phyloP scores from a whole-genome alignment of 1,284 basidiomycete species.

The Irpex sp. region DNA sequence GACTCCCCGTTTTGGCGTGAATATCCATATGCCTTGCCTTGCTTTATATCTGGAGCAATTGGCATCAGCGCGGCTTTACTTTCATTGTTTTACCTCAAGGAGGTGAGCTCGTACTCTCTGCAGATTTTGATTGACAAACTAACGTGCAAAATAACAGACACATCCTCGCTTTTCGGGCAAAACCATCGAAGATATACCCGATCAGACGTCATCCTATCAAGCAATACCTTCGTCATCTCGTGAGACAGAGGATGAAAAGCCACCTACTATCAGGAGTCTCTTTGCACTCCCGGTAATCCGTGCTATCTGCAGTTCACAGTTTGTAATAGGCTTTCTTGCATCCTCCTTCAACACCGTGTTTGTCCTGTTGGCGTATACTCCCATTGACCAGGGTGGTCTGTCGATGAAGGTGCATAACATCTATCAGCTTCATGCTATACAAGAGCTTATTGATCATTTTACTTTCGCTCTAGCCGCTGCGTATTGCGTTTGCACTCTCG shows the following conservation, averaged over 20 bases:
- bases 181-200: neutral
- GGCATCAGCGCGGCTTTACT: conserved; percentile 31
- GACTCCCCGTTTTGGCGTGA: conserved; percentile 36
- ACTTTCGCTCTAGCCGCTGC: conserved; percentile 34
- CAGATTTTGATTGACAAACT: neutral
- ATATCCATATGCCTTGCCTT: conserved; percentile 59
- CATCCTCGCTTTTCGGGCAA: conserved; percentile 2
- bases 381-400: conserved; percentile 51
- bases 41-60: conserved; percentile 34
- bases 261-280: conserved; percentile 27
- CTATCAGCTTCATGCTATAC: neutral
- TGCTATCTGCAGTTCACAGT: conserved; percentile 49
- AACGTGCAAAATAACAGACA: conserved; percentile 13
- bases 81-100: conserved; percentile 33
- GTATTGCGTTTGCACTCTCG: conserved; percentile 59
- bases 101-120: conserved; percentile 32
- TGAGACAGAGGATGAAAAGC: conserved; percentile 13
- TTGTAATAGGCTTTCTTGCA: conserved; percentile 47
- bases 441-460: too few relatives aligned
- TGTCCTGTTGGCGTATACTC: conserved; percentile 59
- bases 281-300: conserved; percentile 47
- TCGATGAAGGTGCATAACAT: conserved; percentile 43
- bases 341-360: conserved; percentile 60
- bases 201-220: neutral
- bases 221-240: neutral